These are phyloP conservation scores for Skeletonema marinoi DNA, from an alignment of 108 stramenopile genomes.

Conservation along the genomic window DNA sequence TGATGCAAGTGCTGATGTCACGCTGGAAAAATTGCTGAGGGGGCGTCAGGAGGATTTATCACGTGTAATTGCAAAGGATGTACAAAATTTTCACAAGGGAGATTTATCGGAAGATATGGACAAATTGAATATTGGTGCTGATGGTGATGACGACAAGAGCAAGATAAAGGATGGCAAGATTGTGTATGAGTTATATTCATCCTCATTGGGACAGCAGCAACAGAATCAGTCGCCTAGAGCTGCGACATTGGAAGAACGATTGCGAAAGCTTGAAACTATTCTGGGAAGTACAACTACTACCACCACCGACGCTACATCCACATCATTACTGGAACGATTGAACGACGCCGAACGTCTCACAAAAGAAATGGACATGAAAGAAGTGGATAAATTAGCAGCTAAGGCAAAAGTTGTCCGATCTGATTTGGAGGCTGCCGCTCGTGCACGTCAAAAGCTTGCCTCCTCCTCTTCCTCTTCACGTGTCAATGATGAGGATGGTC, in stretches of 20 bases:
- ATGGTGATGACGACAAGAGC: neutral
- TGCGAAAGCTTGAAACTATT: conserved; percentile 31
- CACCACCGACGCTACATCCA: neutral
- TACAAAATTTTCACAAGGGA: conserved; percentile 21
- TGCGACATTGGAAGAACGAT: conserved; percentile 31
- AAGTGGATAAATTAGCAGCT: conserved; percentile 42
- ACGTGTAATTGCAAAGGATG: conserved; percentile 26
- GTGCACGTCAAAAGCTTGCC: conserved; percentile 28
- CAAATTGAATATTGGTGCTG: neutral
- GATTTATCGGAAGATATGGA: neutral
- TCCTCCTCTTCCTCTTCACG: conserved; percentile 35
- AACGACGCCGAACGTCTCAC: conserved; percentile 33
- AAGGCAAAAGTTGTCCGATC: conserved; percentile 43
- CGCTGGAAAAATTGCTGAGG: conserved; percentile 10
- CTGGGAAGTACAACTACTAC: conserved; percentile 20
- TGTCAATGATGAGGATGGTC: conserved; percentile 56
- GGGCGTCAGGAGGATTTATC: conserved; percentile 41
- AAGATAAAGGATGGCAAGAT: conserved; percentile 24
- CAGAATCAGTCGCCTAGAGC: conserved; percentile 12
- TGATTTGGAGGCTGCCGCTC: conserved; percentile 47
- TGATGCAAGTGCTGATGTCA: neutral
- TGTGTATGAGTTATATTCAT: conserved; percentile 35
- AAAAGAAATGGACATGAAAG: conserved; percentile 35
- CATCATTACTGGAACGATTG: conserved; percentile 34
- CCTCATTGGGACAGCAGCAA: neutral